These are phyloP conservation scores for Chaetothyriales sp. DNA, from an alignment of 2,329 filamentous ascomycete genomes.

Conservation along the genomic window DNA sequence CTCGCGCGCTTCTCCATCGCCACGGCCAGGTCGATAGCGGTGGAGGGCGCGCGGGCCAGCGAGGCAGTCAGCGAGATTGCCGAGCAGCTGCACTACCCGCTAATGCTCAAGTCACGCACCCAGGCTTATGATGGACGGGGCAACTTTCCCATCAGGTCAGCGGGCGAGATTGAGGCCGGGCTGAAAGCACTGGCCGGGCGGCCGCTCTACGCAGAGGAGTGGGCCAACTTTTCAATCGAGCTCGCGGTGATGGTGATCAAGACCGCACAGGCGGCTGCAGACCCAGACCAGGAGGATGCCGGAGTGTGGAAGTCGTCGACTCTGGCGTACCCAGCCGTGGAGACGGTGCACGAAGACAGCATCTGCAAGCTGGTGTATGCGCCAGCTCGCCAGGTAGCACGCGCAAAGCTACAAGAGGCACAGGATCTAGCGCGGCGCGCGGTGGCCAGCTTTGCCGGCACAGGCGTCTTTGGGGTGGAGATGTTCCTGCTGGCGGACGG, in stretches of 20 bases:
- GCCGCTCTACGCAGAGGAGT: conserved; percentile 78
- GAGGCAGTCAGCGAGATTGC: conserved; percentile 39
- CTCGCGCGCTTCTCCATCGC: conserved; percentile 50
- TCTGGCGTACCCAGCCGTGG: conserved; percentile 74
- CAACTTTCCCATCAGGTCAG: conserved; percentile 51
- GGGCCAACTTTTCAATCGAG: conserved; percentile 72
- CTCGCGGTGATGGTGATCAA: conserved; percentile 91
- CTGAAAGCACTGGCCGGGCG: conserved; percentile 55
- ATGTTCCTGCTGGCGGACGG: conserved; percentile 75
- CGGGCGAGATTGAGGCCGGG: conserved; percentile 50
- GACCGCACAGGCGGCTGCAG: conserved; percentile 52
- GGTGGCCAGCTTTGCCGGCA: conserved; percentile 65
- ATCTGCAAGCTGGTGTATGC: conserved; percentile 89
- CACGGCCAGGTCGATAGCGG: conserved; percentile 51
- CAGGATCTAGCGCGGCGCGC: conserved; percentile 67
- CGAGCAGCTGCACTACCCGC: conserved; percentile 54
- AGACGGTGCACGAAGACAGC: conserved; percentile 89
- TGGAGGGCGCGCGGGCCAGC: conserved; percentile 39
- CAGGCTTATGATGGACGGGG: conserved; percentile 70
- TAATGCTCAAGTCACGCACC: conserved; percentile 75
- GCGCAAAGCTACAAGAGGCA: conserved; percentile 48
- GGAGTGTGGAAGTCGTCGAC: conserved; percentile 19
- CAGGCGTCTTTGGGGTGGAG: conserved; percentile 91
- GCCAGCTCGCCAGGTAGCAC: conserved; percentile 59
- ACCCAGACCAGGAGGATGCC: conserved; percentile 27